Evolutionary conservation across 2,329 filamentous ascomycete genomes (phyloP).

Genomic region (Botrytis paeoniae): DNA sequence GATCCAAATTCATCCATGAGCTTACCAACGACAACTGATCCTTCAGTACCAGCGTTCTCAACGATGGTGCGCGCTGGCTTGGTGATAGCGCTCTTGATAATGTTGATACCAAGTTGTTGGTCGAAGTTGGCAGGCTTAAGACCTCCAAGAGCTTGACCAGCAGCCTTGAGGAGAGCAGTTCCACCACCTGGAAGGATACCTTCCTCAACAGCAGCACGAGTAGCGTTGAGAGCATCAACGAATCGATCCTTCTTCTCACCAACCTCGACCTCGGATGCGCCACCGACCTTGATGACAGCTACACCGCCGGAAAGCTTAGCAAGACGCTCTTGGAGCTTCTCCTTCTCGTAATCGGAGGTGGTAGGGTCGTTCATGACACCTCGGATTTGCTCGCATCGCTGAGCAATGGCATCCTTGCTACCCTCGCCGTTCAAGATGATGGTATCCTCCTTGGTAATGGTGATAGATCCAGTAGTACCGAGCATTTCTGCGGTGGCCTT

Average conservation of each 20-base stretch:
- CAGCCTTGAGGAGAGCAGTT: slow-evolving; percentile 95
- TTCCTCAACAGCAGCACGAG: slow-evolving; percentile 96
- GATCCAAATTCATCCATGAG: slow-evolving; percentile 86
- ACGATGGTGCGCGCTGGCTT: slow-evolving; percentile 92
- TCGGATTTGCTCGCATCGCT: slow-evolving; percentile 98
- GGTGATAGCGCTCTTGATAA: slow-evolving; percentile 97
- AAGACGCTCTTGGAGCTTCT: slow-evolving; percentile 99
- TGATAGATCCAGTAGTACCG: slow-evolving; percentile 95
- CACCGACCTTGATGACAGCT: slow-evolving; percentile 98
- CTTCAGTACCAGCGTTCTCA: slow-evolving; percentile 95
- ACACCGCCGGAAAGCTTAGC: slow-evolving; percentile 99
- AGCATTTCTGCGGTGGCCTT: slow-evolving; percentile 96
- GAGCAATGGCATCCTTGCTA: slow-evolving; percentile 85
- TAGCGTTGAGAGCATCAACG: slow-evolving; percentile 96
- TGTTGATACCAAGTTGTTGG: slow-evolving; percentile 96
- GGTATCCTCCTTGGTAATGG: slow-evolving; percentile 99
- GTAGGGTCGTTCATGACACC: slow-evolving; percentile 90
- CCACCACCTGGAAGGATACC: slow-evolving; percentile 98
- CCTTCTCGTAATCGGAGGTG: slow-evolving; percentile 99
- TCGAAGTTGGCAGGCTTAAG: slow-evolving; percentile 95
- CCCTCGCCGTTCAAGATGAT: slow-evolving; percentile 97
- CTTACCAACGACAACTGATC: slow-evolving; percentile 95
- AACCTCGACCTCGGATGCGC: slow-evolving; percentile 96
- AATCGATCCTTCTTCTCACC: slow-evolving; percentile 99
- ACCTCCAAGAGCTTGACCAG: slow-evolving; percentile 77